A percentile compares a stretch with the other conserved stretches of the same genome.
These are phyloP conservation scores for Orobanche coerulescens DNA, from an alignment of 257 asterid genomes.

Conservation along the genomic window DNA sequence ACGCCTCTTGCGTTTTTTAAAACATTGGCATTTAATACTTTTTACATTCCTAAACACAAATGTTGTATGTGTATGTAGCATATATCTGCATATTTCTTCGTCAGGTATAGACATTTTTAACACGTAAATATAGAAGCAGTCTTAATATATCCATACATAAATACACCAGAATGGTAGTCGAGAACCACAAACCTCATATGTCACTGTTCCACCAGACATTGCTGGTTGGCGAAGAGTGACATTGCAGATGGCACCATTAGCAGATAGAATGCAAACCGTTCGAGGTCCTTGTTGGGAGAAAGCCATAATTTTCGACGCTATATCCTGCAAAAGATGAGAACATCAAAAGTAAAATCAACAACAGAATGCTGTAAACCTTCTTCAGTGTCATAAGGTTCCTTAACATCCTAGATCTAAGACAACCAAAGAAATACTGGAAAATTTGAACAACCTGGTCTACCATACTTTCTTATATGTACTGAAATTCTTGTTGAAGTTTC, in stretches of 20 bases:
- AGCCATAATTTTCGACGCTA: conserved; percentile 61
- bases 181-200: conserved; percentile 61
- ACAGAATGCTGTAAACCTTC: background rate
- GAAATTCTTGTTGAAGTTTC: background rate
- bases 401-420: background rate
- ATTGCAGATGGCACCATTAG: conserved; percentile 71
- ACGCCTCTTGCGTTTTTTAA: no score
- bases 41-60: background rate
- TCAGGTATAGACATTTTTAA: background rate
- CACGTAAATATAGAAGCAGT: background rate
- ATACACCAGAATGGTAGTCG: background rate
- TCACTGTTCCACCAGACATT: conserved; percentile 65
- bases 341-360: conserved; percentile 1
- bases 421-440: background rate
- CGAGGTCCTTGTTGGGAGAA: conserved; percentile 94
- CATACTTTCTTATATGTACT: background rate
- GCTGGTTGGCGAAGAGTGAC: conserved; percentile 76
- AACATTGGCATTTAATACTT: background rate
- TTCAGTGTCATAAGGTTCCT: background rate
- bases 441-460: background rate
- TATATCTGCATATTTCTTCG: background rate
- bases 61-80: background rate
- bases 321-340: conserved; percentile 48
- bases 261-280: conserved; percentile 73
- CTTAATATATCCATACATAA: background rate